Base-by-base conservation (phyloP, 2,329 filamentous ascomycete species). In the Microcyclospora tardicrescens region DNA sequence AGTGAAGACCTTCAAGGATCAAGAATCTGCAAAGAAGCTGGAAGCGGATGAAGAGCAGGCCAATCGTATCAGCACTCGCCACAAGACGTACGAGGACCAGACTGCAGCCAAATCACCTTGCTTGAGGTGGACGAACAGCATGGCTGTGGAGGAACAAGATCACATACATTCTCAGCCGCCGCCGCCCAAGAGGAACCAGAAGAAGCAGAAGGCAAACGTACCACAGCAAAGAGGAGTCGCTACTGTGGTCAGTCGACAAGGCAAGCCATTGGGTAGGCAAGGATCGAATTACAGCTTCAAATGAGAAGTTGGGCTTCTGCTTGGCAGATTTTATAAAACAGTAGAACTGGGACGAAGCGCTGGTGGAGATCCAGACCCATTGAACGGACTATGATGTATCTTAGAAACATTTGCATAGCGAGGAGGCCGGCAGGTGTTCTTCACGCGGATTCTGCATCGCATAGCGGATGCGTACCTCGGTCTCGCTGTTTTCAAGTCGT, bases 71-170 rank as follows among this genome's bases (percentile, higher is more conserved):
- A 73, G 72, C 24, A 82, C 78, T 2, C 69, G 79, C 8, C 73
- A 69, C 19, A 80, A 78, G 57, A 69, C 70, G 0, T 68, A 77
- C 31, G 63, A 69, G 33, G 71, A 73, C 38, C 62, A 69, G 36
- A 66, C 72, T 11, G 66, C 65, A 27, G 60, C 61, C n/a, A 60
- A 62, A 48, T 69, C 76, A 52, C 67, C 74, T 37, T 83, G 79
- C 53, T 60, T 81, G 34, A 64, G 64, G 28, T 84, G 80, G 80
- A 69, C 65, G 41, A 84, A 84, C 52, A 68, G 63, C 12, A 74
- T 71, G 38, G 77, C 77, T 28, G 48, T 77, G 6, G 46, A 51
- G 24, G 47, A 58, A 38, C 31, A 47, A 11, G 52, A 50, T 12
- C 54, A 56, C 33, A 30, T 58, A 6, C 57, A 60, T 37, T 56